Conservation (phyloP, 495 filamentous ascomycete species). For the Aspergillus mulundensis region DNA sequence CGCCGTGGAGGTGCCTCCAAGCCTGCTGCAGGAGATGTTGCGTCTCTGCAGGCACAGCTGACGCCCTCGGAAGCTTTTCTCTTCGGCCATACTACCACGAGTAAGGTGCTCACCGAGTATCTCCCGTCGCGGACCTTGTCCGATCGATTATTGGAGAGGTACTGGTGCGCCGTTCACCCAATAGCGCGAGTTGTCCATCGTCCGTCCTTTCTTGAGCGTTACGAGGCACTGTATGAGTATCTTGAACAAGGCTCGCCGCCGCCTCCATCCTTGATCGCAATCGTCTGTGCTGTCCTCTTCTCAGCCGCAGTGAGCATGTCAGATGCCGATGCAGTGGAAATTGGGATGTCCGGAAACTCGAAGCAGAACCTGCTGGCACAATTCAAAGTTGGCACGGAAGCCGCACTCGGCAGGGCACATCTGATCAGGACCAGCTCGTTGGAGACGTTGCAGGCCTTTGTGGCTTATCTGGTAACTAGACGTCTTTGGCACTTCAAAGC, state of each 20-base stretch:
- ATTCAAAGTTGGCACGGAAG: background rate
- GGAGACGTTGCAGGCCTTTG: conserved; percentile 6
- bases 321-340: background rate
- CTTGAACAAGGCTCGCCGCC: conserved; percentile 30
- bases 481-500: too few relatives aligned
- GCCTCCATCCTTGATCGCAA: conserved; percentile 6
- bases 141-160: conserved; percentile 58
- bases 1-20: too few relatives aligned
- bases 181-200: conserved; percentile 61
- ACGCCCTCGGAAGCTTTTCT: background rate
- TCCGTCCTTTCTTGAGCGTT: conserved; percentile 59
- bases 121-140: conserved; percentile 28
- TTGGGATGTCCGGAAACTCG: background rate
- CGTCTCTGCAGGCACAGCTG: background rate
- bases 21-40: too few relatives aligned
- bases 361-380: background rate
- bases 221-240: conserved; percentile 60
- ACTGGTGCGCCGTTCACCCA: conserved; percentile 62
- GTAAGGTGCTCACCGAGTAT: background rate
- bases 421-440: background rate
- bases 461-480: conserved; percentile 5
- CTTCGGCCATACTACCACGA: background rate
- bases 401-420: background rate
- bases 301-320: background rate
- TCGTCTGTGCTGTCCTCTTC: background rate